Conservation (phyloP, 2,329 filamentous ascomycete genomes). For the Fonsecaea monophora region DNA sequence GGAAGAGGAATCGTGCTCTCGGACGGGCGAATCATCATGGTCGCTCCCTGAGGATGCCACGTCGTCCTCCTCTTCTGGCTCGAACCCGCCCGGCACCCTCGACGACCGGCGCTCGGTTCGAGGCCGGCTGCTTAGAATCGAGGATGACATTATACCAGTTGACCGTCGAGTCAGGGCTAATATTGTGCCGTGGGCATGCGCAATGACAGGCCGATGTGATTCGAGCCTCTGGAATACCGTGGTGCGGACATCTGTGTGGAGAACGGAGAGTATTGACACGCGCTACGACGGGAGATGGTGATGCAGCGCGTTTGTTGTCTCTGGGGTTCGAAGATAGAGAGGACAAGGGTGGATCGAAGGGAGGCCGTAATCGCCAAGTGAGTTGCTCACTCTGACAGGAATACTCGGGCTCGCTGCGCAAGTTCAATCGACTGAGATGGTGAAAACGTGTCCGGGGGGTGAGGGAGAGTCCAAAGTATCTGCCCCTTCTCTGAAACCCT, state of each 20-base stretch:
- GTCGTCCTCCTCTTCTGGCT: slow-evolving; percentile 42
- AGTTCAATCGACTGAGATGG: not conserved
- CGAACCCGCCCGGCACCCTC: slow-evolving; percentile 46
- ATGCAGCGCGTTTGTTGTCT: slow-evolving; percentile 9
- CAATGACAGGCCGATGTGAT: slow-evolving; percentile 24
- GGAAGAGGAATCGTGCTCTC: slow-evolving; percentile 28
- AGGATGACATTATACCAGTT: slow-evolving; percentile 33
- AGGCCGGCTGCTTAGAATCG: slow-evolving; percentile 27
- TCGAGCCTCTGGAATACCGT: slow-evolving; percentile 26
- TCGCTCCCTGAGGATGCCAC: slow-evolving; percentile 31
- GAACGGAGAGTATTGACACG: slow-evolving; percentile 20
- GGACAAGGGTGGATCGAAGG: not conserved
- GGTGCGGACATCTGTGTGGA: slow-evolving; percentile 32
- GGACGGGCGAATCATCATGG: slow-evolving; percentile 29
- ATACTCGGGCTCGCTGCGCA: not conserved
- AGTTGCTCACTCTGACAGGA: not conserved
- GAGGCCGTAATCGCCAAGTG: not conserved
- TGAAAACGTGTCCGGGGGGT: slow-evolving; percentile 2
- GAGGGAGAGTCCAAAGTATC: not conserved
- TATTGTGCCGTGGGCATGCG: slow-evolving; percentile 17
- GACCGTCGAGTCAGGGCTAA: slow-evolving; percentile 6
- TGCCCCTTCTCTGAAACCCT: slow-evolving; percentile 4
- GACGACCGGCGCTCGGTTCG: slow-evolving; percentile 37
- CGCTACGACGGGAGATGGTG: slow-evolving; percentile 16
- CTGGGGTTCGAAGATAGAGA: not conserved